A percentile compares a stretch with the other conserved stretches of the same genome.
phyloP scores from a whole-genome alignment of 805 yeast species.

The Spathaspora arborariae region DNA sequence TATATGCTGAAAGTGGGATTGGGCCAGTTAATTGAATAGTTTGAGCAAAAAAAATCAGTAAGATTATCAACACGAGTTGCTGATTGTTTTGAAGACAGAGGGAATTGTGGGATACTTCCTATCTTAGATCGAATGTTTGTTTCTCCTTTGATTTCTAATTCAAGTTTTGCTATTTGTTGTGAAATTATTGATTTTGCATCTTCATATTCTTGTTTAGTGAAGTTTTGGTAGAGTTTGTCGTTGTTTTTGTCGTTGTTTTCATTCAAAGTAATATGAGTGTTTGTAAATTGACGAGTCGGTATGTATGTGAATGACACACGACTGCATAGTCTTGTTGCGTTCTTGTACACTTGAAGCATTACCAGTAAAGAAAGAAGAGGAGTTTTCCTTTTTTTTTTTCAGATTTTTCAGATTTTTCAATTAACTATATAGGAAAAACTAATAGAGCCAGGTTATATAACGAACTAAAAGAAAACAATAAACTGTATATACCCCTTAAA shows the following conservation, averaged over 20 bases:
- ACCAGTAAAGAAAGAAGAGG: too few relatives aligned
- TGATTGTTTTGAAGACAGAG: slow-evolving; percentile 12
- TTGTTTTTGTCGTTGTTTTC: neutral
- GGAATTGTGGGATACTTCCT: slow-evolving; percentile 34
- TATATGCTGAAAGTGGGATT: slow-evolving; percentile 63
- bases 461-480: neutral
- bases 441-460: neutral
- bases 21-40: slow-evolving; percentile 73
- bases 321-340: neutral
- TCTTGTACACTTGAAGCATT: neutral
- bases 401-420: neutral
- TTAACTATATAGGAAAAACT: neutral
- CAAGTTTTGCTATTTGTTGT: slow-evolving; percentile 28
- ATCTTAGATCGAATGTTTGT: slow-evolving; percentile 32
- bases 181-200: slow-evolving; percentile 32
- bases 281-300: neutral
- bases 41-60: slow-evolving; percentile 40
- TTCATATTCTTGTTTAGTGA: slow-evolving; percentile 36
- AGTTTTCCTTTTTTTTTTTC: neutral
- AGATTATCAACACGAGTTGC: slow-evolving; percentile 19
- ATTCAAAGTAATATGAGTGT: neutral
- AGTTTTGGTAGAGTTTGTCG: slow-evolving; percentile 19
- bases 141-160: slow-evolving; percentile 34
- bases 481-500: neutral
- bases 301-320: neutral